Evolutionary conservation across 2,329 filamentous ascomycete species (phyloP), one percentile per base, ranked within the genome.

Genomic region (Colletotrichum tofieldiae): DNA sequence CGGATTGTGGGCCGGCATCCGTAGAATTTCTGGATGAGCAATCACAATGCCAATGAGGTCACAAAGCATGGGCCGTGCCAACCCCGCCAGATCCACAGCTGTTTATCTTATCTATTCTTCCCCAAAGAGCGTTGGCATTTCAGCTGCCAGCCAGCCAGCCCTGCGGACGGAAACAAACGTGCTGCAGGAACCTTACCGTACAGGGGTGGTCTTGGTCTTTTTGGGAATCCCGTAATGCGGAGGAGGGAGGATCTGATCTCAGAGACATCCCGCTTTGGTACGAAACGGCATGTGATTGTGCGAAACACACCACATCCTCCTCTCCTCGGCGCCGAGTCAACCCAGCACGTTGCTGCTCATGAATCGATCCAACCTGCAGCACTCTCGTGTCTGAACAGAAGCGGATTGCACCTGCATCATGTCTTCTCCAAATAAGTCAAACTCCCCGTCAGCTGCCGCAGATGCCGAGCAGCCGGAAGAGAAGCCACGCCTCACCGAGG

Each of bases 401-500:
- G 29, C 47, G 9, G 26, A 23, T 14, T 49, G 26, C 43, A n/a
- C 26, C 18, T 32, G 43, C 37, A 43, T 29, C 23, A 75, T 75
- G 74, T 74, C 73, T 32, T 75, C 74, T 16, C 54, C 72, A 18
- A 75, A 75, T 37, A 69, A 75, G 43, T 70, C 74, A 37, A 61
- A 69, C 23, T 73, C 74, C 41, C 73, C 73, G 9, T 54, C 73
- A n/a, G 62, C 58, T 26, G 35, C 66, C 23, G 58, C 35, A 32
- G 71, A 68, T 45, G 71, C 45, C 51, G 74, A 68, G 20, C 77
- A 74, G 39, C 76, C 75, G 23, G 85, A 88, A 35, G 86, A 87
- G 61, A 88, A 86, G 79, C 85, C 85, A 51, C 85, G 86, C 45
- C 80, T 88, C 41, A 88, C 86, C 7, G 86, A 88, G 69, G 85